Evolutionary conservation across 2,329 filamentous ascomycete genomes (phyloP), one percentile per base, ranked within the genome.

Genomic region (Grosmannia penicillata): DNA sequence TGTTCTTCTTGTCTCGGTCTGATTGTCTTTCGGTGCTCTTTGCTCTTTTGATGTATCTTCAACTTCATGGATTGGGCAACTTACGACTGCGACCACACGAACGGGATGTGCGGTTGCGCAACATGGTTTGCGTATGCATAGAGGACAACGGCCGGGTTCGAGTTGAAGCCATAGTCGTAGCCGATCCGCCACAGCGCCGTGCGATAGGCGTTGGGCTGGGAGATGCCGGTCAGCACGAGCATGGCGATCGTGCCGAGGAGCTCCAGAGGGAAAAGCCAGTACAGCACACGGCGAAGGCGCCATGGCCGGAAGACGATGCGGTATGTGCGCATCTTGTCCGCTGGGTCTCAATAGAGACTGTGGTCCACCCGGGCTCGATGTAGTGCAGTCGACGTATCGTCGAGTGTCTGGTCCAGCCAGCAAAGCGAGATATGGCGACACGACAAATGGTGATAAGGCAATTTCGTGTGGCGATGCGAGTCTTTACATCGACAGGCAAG

Each of bases 31-130:
- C n/a, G n/a, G n/a, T n/a, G n/a, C n/a, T n/a, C n/a, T n/a, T n/a
- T n/a, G n/a, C n/a, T n/a, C n/a, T n/a, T n/a, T n/a, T n/a, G 23
- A 22, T 49, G 46, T 17, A 23, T 25, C 8, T 26, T 15, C 10
- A 9, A 26, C n/a, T 15, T 7, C 9, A 13, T 14, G n/a, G 3
- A 17, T 25, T 4, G 14, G 10, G 21, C 21, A 10, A 71, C 80
- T 61, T 56, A 87, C 82, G 70, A 71, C 51, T 65, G 59, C 43
- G 78, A 80, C 82, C 82, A 89, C 13, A 86, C 70, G 38, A 86
- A 60, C 2, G 82, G 79, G 9, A 73, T 62, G 25, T 63, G 63
- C 1, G 75, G 74, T 13, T 77, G 59, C 1, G 75, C 66, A 38
- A 64, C 58, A 53, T 83, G 70, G 52, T 87, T 87, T 37, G 80